These are phyloP conservation scores for Collybia sordida DNA, from an alignment of 768 basidiomycete genomes.

Conservation along the genomic window DNA sequence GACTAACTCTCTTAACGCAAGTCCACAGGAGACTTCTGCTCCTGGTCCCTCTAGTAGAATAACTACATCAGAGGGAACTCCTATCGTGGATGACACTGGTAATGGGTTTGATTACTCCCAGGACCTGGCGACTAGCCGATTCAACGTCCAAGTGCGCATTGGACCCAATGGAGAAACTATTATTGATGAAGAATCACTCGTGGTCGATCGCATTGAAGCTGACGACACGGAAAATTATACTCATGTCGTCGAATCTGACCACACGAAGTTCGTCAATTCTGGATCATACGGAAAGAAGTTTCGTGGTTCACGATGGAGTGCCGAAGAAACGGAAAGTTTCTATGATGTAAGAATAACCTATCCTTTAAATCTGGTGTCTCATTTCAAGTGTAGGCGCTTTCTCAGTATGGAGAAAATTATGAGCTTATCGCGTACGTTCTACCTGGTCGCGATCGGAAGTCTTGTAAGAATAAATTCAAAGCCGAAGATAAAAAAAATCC, in stretches of 20 bases:
- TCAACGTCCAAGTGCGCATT: constrained; percentile 83
- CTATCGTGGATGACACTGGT: constrained; percentile 43
- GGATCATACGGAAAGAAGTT: constrained; percentile 78
- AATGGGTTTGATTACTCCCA: constrained; percentile 73
- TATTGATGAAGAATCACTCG: constrained; percentile 82
- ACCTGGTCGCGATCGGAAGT: constrained; percentile 81
- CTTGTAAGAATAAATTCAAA: constrained; percentile 93
- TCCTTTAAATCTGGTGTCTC: neutral
- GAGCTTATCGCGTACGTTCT: constrained; percentile 87
- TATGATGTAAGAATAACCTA: constrained; percentile 59
- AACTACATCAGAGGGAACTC: constrained; percentile 7
- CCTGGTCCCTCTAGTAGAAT: constrained; percentile 9
- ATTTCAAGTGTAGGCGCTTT: constrained; percentile 60
- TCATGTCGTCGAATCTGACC: constrained; percentile 80
- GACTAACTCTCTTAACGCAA: constrained; percentile 16
- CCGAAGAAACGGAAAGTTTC: constrained; percentile 88
- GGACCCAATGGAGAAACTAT: constrained; percentile 87
- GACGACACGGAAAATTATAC: constrained; percentile 70
- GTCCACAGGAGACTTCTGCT: constrained; percentile 14
- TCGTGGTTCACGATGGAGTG: constrained; percentile 84
- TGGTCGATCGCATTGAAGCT: constrained; percentile 73
- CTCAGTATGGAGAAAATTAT: constrained; percentile 91
- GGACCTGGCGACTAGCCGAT: constrained; percentile 64
- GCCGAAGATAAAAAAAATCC: constrained; percentile 83
- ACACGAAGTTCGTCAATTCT: constrained; percentile 84